phyloP scores from a whole-genome alignment of 306 rosid genomes.

The Dalbergia oliveri region DNA sequence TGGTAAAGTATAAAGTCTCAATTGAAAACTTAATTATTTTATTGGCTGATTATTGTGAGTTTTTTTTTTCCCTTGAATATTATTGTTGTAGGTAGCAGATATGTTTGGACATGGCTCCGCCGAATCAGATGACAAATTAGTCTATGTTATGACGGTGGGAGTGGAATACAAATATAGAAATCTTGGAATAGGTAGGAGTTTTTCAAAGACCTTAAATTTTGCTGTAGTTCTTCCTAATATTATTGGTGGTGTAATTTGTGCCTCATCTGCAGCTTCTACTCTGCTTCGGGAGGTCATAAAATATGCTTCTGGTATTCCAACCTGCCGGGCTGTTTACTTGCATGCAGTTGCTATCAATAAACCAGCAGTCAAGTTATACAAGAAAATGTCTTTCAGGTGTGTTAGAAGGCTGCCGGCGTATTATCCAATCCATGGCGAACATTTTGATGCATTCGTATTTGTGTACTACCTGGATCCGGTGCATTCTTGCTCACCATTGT shows the following conservation, averaged over 20 bases:
- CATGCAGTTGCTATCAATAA: constrained; percentile 82
- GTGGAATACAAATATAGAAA: constrained; percentile 81
- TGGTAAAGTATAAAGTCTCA: constrained; percentile 12
- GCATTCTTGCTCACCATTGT: constrained; percentile 92
- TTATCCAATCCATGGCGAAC: constrained; percentile 84
- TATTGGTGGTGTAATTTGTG: constrained; percentile 33
- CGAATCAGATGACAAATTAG: constrained; percentile 74
- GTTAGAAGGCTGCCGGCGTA: constrained; percentile 76
- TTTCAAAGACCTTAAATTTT: background rate
- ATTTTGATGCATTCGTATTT: constrained; percentile 81
- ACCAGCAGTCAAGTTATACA: constrained; percentile 80
- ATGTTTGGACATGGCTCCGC: constrained; percentile 72
- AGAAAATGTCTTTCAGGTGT: constrained; percentile 92
- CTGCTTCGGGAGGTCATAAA: constrained; percentile 84
- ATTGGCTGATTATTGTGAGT: constrained; percentile 14
- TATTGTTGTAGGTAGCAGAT: constrained; percentile 76
- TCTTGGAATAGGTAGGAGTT: constrained; percentile 79
- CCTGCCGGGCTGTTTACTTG: constrained; percentile 88
- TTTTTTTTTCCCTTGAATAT: background rate
- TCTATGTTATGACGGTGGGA: constrained; percentile 88
- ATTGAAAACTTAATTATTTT: background rate
- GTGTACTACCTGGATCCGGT: constrained; percentile 80
- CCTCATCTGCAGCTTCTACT: constrained; percentile 68
- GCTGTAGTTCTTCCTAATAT: constrained; percentile 17
- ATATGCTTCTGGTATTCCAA: constrained; percentile 78